Base-by-base conservation (phyloP, 2,329 filamentous ascomycete genomes). In the Paecilomyces sp. region DNA sequence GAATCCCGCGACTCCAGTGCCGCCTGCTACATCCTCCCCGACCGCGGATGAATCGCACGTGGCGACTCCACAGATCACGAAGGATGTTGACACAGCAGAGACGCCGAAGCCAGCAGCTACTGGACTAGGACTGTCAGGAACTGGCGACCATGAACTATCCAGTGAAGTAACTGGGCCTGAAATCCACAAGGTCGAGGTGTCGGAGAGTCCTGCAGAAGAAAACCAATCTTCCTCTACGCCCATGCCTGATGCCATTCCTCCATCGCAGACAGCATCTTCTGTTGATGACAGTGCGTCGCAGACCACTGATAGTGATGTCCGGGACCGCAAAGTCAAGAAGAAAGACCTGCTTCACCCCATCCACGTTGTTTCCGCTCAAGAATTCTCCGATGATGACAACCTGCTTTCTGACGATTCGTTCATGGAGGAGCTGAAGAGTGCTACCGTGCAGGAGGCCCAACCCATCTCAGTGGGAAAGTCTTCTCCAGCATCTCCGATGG, bases 391-490 rank as follows among this genome's bases (percentile, higher is more conserved):
- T 65, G 75, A 77, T 64, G 75, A 77, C 55, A 72, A 74, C 54
- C 67, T 77, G 47, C 68, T 76, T 31, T 77, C 75, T 22, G 90
- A 93, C 71, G 90, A 94, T 69, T 88, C 86, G 15, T 84, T 92
- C 63, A 89, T 95, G 84, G 89, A 95, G 60, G 92, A 96, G 75
- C 77, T 96, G 58, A 89, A 91, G 67, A 89, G 85, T 58, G 92
- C 91, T 30, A 92, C 88, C 1, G 79, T 96, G 18, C 84, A 94
- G 70, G 86, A 96, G 76, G 91, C 91, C n/a, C 88, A 88, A 70
- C 88, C 90, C 1, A 85, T 95, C 63, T 83, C 84, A 1, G 86
- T 94, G 8, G 86, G 89, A 24, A 92, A 92, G 72, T 91, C 91
- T n/a, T 91, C 91, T n/a, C 90, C 92, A n/a, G 84, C 89, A 51